Evolutionary conservation across 495 filamentous ascomycete genomes (phyloP).

Genomic region (Penicillium cosmopolitanum): DNA sequence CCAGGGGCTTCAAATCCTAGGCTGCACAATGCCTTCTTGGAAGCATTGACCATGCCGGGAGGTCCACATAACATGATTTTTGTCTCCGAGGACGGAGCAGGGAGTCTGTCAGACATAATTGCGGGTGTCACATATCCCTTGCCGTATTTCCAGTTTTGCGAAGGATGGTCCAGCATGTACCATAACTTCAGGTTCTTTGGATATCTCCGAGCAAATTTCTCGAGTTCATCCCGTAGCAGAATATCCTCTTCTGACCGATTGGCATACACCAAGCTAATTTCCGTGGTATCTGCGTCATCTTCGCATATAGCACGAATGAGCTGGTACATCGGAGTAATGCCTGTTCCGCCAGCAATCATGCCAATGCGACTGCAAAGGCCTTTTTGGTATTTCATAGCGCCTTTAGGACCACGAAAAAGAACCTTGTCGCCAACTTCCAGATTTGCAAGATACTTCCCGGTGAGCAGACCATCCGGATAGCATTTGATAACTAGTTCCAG

Average conservation of each 20-base stretch:
- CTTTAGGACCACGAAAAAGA: slow-evolving; percentile 49
- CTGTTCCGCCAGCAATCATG: slow-evolving; percentile 45
- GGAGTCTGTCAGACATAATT: slow-evolving; percentile 32
- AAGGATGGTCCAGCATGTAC: slow-evolving; percentile 44
- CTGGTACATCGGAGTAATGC: slow-evolving; percentile 59
- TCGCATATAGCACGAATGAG: slow-evolving; percentile 53
- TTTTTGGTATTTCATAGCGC: slow-evolving; percentile 43
- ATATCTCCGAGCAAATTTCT: slow-evolving; percentile 45
- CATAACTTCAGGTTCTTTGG: slow-evolving; percentile 46
- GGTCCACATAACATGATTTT: slow-evolving; percentile 48
- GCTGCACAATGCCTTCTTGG: slow-evolving; percentile 38
- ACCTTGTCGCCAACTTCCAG: slow-evolving; percentile 44
- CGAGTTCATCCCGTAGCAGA: slow-evolving; percentile 46
- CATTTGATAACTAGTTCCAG: slow-evolving; percentile 48
- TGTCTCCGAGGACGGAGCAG: slow-evolving; percentile 28
- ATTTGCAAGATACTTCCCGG: slow-evolving; percentile 41
- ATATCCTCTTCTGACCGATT: slow-evolving; percentile 43
- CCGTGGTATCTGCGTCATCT: slow-evolving; percentile 45
- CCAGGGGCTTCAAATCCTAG: slow-evolving; percentile 40
- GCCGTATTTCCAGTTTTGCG: slow-evolving; percentile 31
- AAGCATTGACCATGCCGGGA: slow-evolving; percentile 43
- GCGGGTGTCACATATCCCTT: slow-evolving; percentile 32
- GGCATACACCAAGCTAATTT: slow-evolving; percentile 47
- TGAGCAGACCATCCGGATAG: slow-evolving; percentile 46
- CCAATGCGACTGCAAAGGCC: slow-evolving; percentile 39